Conservation (phyloP, 2,329 filamentous ascomycete species). For the Shiraia sp. region DNA sequence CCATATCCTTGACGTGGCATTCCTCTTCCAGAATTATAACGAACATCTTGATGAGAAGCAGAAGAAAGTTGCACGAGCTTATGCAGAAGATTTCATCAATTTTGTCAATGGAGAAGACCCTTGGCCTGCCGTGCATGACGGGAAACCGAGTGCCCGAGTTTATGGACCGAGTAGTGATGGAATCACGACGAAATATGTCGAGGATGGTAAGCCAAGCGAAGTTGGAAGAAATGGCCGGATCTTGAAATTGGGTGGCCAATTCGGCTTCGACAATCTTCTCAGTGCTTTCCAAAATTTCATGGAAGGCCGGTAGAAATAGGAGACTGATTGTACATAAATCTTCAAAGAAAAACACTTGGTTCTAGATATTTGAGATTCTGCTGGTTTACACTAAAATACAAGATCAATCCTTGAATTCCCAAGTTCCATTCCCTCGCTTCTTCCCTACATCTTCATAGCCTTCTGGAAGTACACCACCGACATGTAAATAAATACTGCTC, state of each 20-base stretch:
- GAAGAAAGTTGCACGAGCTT: slow-evolving; percentile 25
- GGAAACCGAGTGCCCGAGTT: slow-evolving; percentile 27
- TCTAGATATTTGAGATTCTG: no score
- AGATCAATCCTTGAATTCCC: no score
- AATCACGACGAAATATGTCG: slow-evolving; percentile 29
- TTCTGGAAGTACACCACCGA: slow-evolving; percentile 29
- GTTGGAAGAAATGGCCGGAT: slow-evolving; percentile 29
- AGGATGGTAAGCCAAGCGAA: slow-evolving; percentile 26
- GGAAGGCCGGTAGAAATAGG: slow-evolving; percentile 15
- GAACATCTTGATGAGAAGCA: slow-evolving; percentile 27
- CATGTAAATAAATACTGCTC: slow-evolving; percentile 36
- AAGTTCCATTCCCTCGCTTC: slow-evolving; percentile 24
- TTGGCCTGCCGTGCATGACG: slow-evolving; percentile 33
- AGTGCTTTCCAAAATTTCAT: slow-evolving; percentile 34
- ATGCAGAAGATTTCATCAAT: slow-evolving; percentile 36
- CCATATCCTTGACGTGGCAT: slow-evolving; percentile 41
- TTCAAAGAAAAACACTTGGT: no score
- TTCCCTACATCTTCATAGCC: slow-evolving; percentile 33
- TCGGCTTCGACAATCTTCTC: slow-evolving; percentile 29
- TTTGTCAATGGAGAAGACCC: slow-evolving; percentile 39
- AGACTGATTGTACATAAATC: no score
- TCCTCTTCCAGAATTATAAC: slow-evolving; percentile 42
- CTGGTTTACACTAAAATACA: no score
- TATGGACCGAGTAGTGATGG: slow-evolving; percentile 37
- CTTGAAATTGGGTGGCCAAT: slow-evolving; percentile 30